phyloP scores from a whole-genome alignment of 306 rosid species.

The Trichosanthes cucumerina region DNA sequence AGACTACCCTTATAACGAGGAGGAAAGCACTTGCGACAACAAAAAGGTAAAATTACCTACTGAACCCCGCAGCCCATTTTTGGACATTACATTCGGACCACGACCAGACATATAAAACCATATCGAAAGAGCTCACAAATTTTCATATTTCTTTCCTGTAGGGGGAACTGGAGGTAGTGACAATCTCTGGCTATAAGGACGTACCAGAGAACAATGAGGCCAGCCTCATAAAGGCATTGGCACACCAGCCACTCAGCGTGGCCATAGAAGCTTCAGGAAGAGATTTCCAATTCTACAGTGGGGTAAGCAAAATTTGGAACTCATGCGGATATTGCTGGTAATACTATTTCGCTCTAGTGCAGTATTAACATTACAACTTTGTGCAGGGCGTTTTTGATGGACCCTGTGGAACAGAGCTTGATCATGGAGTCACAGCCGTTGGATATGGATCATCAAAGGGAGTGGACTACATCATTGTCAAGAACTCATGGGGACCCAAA shows the following conservation, averaged over 20 bases:
- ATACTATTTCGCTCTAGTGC: not conserved
- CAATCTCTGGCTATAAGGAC: slow-evolving; percentile 49
- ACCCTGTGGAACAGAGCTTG: slow-evolving; percentile 48
- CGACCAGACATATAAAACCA: not conserved
- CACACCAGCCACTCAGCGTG: slow-evolving; percentile 61
- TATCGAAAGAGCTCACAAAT: not conserved
- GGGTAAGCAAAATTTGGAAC: slow-evolving; percentile 25
- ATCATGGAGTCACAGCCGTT: slow-evolving; percentile 71
- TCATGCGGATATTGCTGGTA: not conserved
- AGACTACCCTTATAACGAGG: slow-evolving; percentile 60
- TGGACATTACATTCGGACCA: not conserved
- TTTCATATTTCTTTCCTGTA: slow-evolving; percentile 13
- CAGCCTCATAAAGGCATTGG: slow-evolving; percentile 62
- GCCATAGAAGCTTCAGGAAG: slow-evolving; percentile 64
- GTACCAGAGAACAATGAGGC: slow-evolving; percentile 54
- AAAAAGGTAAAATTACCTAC: slow-evolving; percentile 23
- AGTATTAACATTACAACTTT: not conserved
- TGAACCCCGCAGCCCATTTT: not conserved
- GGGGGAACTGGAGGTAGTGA: slow-evolving; percentile 36
- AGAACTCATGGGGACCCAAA: slow-evolving; percentile 61
- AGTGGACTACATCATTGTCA: slow-evolving; percentile 42
- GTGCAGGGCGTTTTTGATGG: slow-evolving; percentile 56
- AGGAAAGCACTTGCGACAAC: slow-evolving; percentile 52
- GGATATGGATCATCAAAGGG: slow-evolving; percentile 59
- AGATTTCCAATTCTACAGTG: slow-evolving; percentile 67